Percentiles rank a stretch among this genome's conserved stretches.
Conservation (phyloP, 306 rosid species). For the Corylus avellana region DNA sequence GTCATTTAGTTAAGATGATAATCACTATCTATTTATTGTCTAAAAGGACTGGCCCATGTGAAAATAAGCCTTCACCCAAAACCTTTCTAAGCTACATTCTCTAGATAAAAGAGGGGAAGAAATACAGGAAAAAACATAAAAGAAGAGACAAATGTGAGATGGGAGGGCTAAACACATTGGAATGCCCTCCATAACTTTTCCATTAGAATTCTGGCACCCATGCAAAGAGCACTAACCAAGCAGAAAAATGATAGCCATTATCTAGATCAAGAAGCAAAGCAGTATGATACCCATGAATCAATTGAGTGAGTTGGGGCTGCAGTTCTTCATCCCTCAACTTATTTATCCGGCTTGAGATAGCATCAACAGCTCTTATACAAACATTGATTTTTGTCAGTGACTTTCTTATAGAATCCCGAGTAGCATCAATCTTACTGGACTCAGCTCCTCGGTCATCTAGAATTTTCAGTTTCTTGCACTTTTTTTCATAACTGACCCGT, state of each 20-base stretch:
- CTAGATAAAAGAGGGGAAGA: not conserved
- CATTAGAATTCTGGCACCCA: conserved; percentile 1
- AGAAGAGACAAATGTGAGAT: not conserved
- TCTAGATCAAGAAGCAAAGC: conserved; percentile 25
- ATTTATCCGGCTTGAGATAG: conserved; percentile 75
- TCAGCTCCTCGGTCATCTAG: conserved; percentile 91
- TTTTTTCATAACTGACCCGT: conserved; percentile 72
- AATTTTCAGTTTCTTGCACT: conserved; percentile 73
- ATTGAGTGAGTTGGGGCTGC: conserved; percentile 82
- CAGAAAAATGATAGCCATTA: conserved; percentile 22
- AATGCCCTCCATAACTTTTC: conserved; percentile 11
- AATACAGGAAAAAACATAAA: not conserved
- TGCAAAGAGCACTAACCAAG: not conserved
- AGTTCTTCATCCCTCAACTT: conserved; percentile 88
- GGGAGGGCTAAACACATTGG: conserved; percentile 12
- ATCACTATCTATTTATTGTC: not conserved
- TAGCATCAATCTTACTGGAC: conserved; percentile 78
- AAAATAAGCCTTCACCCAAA: not conserved
- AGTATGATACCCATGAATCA: conserved; percentile 82
- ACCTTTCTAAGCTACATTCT: not conserved
- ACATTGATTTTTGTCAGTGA: conserved; percentile 79
- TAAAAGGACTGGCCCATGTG: not conserved
- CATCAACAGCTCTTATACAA: conserved; percentile 75
- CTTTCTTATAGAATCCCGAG: conserved; percentile 69
- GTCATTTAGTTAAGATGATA: not conserved